A percentile compares a stretch with the other conserved stretches of the same genome.
phyloP scores from a whole-genome alignment of 2,329 filamentous ascomycete genomes.

The Xylaria sp. region DNA sequence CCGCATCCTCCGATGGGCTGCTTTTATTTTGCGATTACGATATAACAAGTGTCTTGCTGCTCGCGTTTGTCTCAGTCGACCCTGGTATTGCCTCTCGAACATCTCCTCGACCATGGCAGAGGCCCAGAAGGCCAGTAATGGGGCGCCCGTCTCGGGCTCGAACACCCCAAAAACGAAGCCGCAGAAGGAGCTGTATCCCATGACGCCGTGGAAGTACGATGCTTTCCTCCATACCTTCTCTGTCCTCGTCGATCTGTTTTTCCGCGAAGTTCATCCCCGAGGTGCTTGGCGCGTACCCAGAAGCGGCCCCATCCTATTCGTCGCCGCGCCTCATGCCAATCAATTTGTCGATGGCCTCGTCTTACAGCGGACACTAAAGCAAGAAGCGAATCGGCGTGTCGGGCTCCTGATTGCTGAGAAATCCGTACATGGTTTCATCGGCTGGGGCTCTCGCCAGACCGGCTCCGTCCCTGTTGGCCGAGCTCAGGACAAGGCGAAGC shows the following conservation, averaged over 20 bases:
- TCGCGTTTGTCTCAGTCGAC: constrained; percentile 3
- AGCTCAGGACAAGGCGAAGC: constrained; percentile 87
- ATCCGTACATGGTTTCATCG: constrained; percentile 93
- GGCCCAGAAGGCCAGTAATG: constrained; percentile 34
- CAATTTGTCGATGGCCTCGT: constrained; percentile 96
- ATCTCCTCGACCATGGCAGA: constrained; percentile 40
- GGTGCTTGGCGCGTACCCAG: constrained; percentile 95
- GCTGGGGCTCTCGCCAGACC: constrained; percentile 82
- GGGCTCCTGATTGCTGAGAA: constrained; percentile 95
- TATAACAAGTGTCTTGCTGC: not conserved
- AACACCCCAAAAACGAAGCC: constrained; percentile 36
- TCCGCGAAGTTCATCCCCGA: constrained; percentile 94
- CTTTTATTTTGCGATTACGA: constrained; percentile 14
- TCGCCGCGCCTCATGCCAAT: constrained; percentile 96
- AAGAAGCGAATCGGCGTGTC: constrained; percentile 86
- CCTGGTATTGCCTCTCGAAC: not conserved
- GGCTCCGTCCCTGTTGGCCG: constrained; percentile 93
- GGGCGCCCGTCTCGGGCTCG: constrained; percentile 26
- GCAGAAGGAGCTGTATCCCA: constrained; percentile 70
- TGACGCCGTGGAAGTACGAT: constrained; percentile 81
- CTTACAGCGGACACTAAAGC: constrained; percentile 88
- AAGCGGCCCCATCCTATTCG: constrained; percentile 89
- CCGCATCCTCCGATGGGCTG: constrained; percentile 23
- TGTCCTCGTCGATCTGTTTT: constrained; percentile 93
- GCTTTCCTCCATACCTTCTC: constrained; percentile 80